Evolutionary conservation across 148 eudicot species (phyloP).

Genomic region (Vaccinium vitisidaea): DNA sequence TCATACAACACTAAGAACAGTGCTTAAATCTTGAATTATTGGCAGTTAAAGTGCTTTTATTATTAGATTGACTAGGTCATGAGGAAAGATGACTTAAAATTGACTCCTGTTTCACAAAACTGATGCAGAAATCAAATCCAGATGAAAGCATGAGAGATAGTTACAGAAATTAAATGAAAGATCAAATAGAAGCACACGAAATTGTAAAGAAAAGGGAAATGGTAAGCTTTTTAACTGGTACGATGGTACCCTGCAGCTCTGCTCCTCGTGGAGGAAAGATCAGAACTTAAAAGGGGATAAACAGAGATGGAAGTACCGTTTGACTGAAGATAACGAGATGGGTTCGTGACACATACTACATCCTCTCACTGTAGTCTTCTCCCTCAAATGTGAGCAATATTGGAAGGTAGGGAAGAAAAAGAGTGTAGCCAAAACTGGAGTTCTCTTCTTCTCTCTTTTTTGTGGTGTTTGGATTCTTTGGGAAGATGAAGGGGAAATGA

Average conservation of each 20-base stretch:
- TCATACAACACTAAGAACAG: background rate
- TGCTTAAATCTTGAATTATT: background rate
- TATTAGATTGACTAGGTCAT: constrained; percentile 9
- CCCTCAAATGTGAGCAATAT: background rate
- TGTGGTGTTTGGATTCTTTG: background rate
- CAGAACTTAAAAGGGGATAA: background rate
- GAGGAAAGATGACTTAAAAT: background rate
- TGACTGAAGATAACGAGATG: background rate
- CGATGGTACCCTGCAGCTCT: background rate
- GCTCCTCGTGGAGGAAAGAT: background rate
- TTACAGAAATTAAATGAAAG: background rate
- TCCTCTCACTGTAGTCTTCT: background rate
- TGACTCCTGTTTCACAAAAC: constrained; percentile 16
- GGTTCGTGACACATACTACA: constrained; percentile 1
- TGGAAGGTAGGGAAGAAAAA: background rate
- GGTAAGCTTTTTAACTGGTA: background rate
- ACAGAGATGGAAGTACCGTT: constrained; percentile 10
- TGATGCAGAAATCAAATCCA: constrained; percentile 8
- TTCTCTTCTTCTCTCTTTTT: background rate
- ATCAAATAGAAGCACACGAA: background rate
- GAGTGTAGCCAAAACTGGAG: background rate
- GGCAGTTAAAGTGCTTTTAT: background rate
- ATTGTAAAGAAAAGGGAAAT: background rate
- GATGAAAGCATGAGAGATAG: constrained; percentile 13
- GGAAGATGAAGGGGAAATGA: background rate